Base-by-base conservation (phyloP, 2,329 filamentous ascomycete genomes). In the Pseudogymnoascus sp. region DNA sequence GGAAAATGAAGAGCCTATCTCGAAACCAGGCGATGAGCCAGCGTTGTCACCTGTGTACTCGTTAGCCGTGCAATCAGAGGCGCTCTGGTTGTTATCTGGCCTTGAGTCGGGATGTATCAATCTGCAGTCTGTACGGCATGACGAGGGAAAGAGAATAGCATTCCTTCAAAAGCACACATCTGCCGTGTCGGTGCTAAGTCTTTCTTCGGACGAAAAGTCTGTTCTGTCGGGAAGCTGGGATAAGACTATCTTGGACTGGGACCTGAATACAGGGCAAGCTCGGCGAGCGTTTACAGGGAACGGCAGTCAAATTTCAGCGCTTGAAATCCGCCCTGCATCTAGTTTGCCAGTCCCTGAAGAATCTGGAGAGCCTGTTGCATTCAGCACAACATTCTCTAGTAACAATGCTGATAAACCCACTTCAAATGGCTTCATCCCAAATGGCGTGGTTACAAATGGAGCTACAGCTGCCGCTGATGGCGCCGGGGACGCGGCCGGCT, bases 151-250 rank as follows among this genome's bases (percentile, higher is more conserved):
- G 72, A 84, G 90, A 59, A 95, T 99, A 61, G 82, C 86, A 7
- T 88, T 87, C 35, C 78, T 99, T 21, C 86, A 88, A 64, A 85
- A 88, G 66, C 94, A 99, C 72, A 91, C 86, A 1, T 96, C 92
- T 54, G 93, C 94, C 0, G 94, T 99, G 15, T 96, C 92, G 17
- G 90, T 95, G 4, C 76, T 99, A 63, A 87, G 84, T 8, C 77
- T 99, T 10, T 85, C 90, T 0, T 84, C 88, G 4, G 92, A 97
- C 67, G 94, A 99, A 76, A 87, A 82, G 69, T 92, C 88, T 39
- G 84, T 97, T 3, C 75, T 99, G 7, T 97, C 92, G 35, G 94
- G 94, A 3, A 93, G 92, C 72, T 99, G 94, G 94, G 94, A 99
- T 74, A 97, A 96, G 76, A 89, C 84, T 15, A 87, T 97, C 0